Percentiles rank a stretch among this genome's conserved stretches.
phyloP scores from a whole-genome alignment of 805 yeast genomes.

The Yarrowia deformans region DNA sequence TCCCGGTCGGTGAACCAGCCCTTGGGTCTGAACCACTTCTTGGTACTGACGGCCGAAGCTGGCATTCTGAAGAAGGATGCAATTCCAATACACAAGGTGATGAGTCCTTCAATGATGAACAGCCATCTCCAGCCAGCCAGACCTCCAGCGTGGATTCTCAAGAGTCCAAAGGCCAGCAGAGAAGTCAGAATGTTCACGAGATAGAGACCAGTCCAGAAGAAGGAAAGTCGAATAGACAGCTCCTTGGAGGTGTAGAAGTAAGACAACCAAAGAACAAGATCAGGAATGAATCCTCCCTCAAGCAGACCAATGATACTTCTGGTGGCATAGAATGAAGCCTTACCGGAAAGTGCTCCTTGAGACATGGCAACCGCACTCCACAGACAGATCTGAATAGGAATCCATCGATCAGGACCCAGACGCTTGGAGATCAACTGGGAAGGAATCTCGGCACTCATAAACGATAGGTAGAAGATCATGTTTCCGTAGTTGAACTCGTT shows the following conservation, averaged over 20 bases:
- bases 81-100: constrained; percentile 48
- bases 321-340: constrained; percentile 56
- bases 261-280: constrained; percentile 66
- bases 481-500: constrained; percentile 66
- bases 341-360: constrained; percentile 57
- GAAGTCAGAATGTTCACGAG: constrained; percentile 57
- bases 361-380: constrained; percentile 66
- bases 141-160: constrained; percentile 62
- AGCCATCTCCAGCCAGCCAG: constrained; percentile 50
- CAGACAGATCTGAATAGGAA: constrained; percentile 63
- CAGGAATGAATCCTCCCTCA: constrained; percentile 77
- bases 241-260: constrained; percentile 70
- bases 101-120: constrained; percentile 42
- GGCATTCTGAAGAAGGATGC: constrained; percentile 60
- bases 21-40: constrained; percentile 56
- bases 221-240: constrained; percentile 63
- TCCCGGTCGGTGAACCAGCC: constrained; percentile 65
- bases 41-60: constrained; percentile 61
- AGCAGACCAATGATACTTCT: constrained; percentile 62
- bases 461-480: constrained; percentile 62
- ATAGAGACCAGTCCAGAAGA: constrained; percentile 65
- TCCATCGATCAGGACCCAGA: constrained; percentile 69
- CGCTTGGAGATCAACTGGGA: constrained; percentile 69
- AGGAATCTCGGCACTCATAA: constrained; percentile 69
- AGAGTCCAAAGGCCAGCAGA: constrained; percentile 61